Evolutionary conservation across 2,329 filamentous ascomycete genomes (phyloP).

Genomic region (Fusarium oxysporum): DNA sequence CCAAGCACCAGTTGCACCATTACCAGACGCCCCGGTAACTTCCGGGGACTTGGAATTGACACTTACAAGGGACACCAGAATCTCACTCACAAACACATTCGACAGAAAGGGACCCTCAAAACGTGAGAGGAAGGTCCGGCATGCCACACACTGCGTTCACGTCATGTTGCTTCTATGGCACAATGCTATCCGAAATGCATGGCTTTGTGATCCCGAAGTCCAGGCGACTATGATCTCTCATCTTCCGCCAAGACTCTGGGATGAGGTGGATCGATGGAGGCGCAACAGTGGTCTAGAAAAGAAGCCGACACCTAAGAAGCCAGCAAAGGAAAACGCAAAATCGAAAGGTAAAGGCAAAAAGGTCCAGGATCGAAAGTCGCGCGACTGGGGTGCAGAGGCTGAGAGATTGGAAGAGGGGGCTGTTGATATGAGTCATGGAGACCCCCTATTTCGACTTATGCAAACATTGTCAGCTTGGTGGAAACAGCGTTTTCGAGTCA

Average conservation of each 20-base stretch:
- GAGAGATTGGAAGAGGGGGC: constrained; percentile 75
- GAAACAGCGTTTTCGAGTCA: constrained; percentile 84
- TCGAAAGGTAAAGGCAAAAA: constrained; percentile 55
- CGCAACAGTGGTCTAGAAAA: constrained; percentile 73
- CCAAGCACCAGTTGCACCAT: constrained; percentile 69
- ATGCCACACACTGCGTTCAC: constrained; percentile 87
- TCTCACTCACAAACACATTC: constrained; percentile 70
- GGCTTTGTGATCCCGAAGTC: constrained; percentile 81
- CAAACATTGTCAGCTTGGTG: constrained; percentile 85
- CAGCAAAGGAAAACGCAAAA: constrained; percentile 47
- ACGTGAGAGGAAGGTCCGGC: constrained; percentile 81
- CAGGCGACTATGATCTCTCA: constrained; percentile 82
- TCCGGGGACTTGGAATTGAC: constrained; percentile 81
- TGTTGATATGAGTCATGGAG: constrained; percentile 83
- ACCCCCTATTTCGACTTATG: constrained; percentile 82
- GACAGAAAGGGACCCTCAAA: constrained; percentile 88
- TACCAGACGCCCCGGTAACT: constrained; percentile 60
- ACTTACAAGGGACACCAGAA: constrained; percentile 67
- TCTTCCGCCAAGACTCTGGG: constrained; percentile 73
- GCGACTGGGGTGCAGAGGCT: constrained; percentile 79
- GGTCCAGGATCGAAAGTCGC: constrained; percentile 48
- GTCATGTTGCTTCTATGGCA: constrained; percentile 90
- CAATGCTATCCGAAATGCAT: constrained; percentile 86
- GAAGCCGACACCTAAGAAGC: constrained; percentile 46
- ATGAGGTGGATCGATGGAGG: constrained; percentile 80